These are phyloP conservation scores for Talaromyces thailandensis DNA, from an alignment of 495 filamentous ascomycete species.

Conservation along the genomic window DNA sequence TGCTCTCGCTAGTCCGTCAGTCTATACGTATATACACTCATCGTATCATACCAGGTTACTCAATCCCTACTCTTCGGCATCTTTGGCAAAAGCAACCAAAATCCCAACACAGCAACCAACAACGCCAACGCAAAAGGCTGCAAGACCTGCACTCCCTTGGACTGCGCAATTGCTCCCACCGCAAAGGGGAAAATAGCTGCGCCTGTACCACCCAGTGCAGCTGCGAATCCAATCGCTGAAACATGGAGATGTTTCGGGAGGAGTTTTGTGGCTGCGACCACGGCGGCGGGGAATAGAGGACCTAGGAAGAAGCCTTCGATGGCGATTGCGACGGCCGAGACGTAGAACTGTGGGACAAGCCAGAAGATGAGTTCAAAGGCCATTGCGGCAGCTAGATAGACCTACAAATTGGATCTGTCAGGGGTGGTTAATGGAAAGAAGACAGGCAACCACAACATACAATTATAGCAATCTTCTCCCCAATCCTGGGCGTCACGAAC, in stretches of 20 bases:
- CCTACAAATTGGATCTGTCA: conserved; percentile 12
- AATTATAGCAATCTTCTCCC: conserved; percentile 49
- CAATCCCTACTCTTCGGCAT: conserved; percentile 4
- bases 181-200: conserved; percentile 78
- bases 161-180: conserved; percentile 76
- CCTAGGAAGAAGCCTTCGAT: conserved; percentile 66
- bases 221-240: conserved; percentile 71
- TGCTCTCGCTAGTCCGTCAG: background rate
- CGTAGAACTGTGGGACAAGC: conserved; percentile 64
- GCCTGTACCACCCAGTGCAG: conserved; percentile 70
- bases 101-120: conserved; percentile 45
- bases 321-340: conserved; percentile 58
- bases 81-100: conserved; percentile 42
- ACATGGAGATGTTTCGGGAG: conserved; percentile 73
- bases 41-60: background rate
- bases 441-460: no score
- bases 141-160: conserved; percentile 66
- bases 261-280: conserved; percentile 74
- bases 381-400: conserved; percentile 43
- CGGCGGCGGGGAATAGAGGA: conserved; percentile 60
- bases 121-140: conserved; percentile 69
- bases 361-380: conserved; percentile 53
- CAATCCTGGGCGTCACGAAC: conserved; percentile 53
- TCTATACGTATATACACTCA: background rate
- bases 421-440: no score